Conservation (phyloP, 2,329 filamentous ascomycete species). For the Alternaria tenuissima region DNA sequence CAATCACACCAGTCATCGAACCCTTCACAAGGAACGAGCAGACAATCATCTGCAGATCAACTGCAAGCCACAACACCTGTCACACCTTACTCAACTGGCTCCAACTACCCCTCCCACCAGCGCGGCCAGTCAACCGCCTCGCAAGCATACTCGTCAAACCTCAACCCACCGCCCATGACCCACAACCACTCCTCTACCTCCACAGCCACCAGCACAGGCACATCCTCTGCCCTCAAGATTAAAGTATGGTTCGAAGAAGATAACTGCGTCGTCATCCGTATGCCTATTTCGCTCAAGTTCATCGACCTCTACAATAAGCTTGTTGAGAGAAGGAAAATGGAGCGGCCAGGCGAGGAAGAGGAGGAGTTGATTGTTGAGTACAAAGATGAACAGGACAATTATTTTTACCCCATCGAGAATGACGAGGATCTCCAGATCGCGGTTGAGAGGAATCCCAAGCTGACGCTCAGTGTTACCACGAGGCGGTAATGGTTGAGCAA, state of each 20-base stretch:
- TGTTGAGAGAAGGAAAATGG: slow-evolving; percentile 80
- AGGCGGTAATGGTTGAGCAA: slow-evolving; percentile 14
- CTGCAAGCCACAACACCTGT: slow-evolving; percentile 48
- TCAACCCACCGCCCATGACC: slow-evolving; percentile 48
- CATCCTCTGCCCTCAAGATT: slow-evolving; percentile 72
- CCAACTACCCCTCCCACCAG: slow-evolving; percentile 54
- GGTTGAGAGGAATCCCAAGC: slow-evolving; percentile 83
- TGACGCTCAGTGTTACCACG: slow-evolving; percentile 67
- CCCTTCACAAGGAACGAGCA: slow-evolving; percentile 46
- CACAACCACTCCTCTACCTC: slow-evolving; percentile 50
- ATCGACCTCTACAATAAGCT: slow-evolving; percentile 84
- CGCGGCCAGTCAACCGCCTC: slow-evolving; percentile 49
- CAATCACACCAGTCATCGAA: slow-evolving; percentile 53
- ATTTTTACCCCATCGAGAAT: slow-evolving; percentile 77
- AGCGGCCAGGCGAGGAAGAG: slow-evolving; percentile 56
- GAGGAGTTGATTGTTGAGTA: slow-evolving; percentile 84
- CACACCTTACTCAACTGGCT: slow-evolving; percentile 46
- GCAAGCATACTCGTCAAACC: slow-evolving; percentile 39
- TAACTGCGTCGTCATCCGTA: slow-evolving; percentile 89
- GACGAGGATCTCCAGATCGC: slow-evolving; percentile 84
- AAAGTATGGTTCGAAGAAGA: slow-evolving; percentile 90
- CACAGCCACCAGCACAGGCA: slow-evolving; percentile 40
- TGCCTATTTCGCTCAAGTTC: slow-evolving; percentile 81
- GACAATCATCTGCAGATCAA: slow-evolving; percentile 52
- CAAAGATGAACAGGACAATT: slow-evolving; percentile 81